Evolutionary conservation across 129 eudicot genomes (phyloP).

Genomic region (Rutidosis leptorrhynchoides): DNA sequence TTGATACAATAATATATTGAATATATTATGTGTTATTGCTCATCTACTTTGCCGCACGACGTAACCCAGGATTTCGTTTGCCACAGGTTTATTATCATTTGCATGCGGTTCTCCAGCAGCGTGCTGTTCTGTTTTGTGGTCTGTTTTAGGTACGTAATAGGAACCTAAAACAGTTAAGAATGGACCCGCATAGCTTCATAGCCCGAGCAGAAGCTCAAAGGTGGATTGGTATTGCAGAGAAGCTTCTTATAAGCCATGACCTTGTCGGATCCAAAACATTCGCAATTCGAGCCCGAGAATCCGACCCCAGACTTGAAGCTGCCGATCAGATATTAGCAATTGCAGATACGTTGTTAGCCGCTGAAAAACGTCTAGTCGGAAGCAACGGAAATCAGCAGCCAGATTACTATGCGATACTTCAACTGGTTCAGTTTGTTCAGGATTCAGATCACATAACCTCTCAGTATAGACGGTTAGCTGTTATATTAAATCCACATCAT

Average conservation of each 20-base stretch:
- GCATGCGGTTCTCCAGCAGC: neutral
- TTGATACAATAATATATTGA: too few relatives aligned
- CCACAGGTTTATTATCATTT: neutral
- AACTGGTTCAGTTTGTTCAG: slow-evolving; percentile 49
- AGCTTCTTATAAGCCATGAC: slow-evolving; percentile 67
- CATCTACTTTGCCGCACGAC: neutral
- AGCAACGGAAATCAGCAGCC: slow-evolving; percentile 40
- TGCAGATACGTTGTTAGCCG: slow-evolving; percentile 73
- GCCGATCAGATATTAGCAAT: slow-evolving; percentile 90
- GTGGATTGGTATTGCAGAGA: slow-evolving; percentile 83
- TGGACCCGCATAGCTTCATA: slow-evolving; percentile 66
- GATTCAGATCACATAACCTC: slow-evolving; percentile 56
- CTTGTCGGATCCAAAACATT: slow-evolving; percentile 72
- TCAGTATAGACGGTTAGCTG: slow-evolving; percentile 61
- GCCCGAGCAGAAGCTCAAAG: slow-evolving; percentile 73
- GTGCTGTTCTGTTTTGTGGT: neutral
- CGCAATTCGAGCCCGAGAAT: slow-evolving; percentile 83
- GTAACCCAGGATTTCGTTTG: neutral
- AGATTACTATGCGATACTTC: slow-evolving; percentile 72
- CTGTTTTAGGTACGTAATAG: neutral
- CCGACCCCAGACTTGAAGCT: slow-evolving; percentile 73
- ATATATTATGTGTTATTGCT: neutral
- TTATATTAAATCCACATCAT: slow-evolving; percentile 39
- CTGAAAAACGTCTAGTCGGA: slow-evolving; percentile 48
- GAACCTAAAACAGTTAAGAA: slow-evolving; percentile 18